Evolutionary conservation across 2,329 filamentous ascomycete species (phyloP).

Genomic region (Neofusicoccum kwambonambiense): DNA sequence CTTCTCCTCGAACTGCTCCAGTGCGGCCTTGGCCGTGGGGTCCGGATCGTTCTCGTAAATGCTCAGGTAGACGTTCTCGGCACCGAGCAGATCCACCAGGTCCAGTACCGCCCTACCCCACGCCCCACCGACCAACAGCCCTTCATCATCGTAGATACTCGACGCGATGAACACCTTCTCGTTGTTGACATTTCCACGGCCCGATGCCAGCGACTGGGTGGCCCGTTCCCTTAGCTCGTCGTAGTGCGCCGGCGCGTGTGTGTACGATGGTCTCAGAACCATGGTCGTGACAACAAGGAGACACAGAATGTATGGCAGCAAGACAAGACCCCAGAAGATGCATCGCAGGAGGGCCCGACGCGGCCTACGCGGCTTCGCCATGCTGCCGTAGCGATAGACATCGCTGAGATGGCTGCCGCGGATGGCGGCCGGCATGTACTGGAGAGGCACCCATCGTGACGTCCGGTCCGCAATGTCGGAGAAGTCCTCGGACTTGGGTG

Average conservation of each 20-base stretch:
- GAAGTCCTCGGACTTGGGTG: slow-evolving; percentile 13
- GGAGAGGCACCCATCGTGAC: slow-evolving; percentile 12
- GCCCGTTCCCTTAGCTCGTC: slow-evolving; percentile 39
- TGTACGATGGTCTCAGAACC: slow-evolving; percentile 57
- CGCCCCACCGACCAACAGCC: slow-evolving; percentile 58
- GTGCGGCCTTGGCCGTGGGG: slow-evolving; percentile 52
- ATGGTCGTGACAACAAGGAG: slow-evolving; percentile 45
- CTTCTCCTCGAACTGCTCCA: slow-evolving; percentile 53
- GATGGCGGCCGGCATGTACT: slow-evolving; percentile 13
- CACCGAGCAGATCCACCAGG: slow-evolving; percentile 65
- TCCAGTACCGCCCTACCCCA: slow-evolving; percentile 64
- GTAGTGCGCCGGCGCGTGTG: slow-evolving; percentile 54
- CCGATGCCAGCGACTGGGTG: slow-evolving; percentile 26
- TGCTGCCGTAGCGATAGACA: slow-evolving; percentile 14
- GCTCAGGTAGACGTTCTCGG: slow-evolving; percentile 67
- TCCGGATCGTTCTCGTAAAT: slow-evolving; percentile 73
- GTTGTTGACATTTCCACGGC: slow-evolving; percentile 52
- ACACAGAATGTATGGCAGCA: slow-evolving; percentile 32
- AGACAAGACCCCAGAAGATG: slow-evolving; percentile 33
- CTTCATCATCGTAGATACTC: slow-evolving; percentile 65
- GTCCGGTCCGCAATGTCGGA: background rate
- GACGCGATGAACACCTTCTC: slow-evolving; percentile 74
- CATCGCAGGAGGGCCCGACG: slow-evolving; percentile 3
- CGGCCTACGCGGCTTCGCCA: slow-evolving; percentile 15
- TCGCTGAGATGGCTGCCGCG: slow-evolving; percentile 2